Evolutionary conservation across 225 moss, liverwort and hornwort genomes (phyloP), one percentile per base, ranked within the genome.

Genomic region (Lunularia cruciata): DNA sequence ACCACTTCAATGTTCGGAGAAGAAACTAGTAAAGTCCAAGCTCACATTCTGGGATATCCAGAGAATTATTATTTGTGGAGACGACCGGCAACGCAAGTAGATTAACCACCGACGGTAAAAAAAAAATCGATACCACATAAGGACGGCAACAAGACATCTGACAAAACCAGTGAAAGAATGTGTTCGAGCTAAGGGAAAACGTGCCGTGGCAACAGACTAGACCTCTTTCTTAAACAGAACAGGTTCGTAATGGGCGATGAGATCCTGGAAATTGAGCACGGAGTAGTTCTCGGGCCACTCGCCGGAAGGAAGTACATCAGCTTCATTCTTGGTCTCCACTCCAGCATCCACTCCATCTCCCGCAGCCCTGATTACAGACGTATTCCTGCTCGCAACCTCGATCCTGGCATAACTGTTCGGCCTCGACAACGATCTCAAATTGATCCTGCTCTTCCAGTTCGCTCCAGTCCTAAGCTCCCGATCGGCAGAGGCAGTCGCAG

Each of bases 271-370:
- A 84, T 93, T 93, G 51, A 98, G 84, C 77, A 98, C 18, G n/a
- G 90, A 91, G 67, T 90, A 98, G 75, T 39, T 87, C 77, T 98
- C 98, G 4, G 98, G 70, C 98, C 98, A 98, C 76, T 98, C 90
- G 52, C 86, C 85, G 1, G 91, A 85, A 5, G 98, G 91, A 46
- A 91, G 52, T 3, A 98, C 87, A 53, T 85, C 89, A 22, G 83
- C 98, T 57, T 76, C 76, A 12, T 71, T 55, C 65, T 72, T 83
- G 71, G 84, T 84, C 67, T 77, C 81, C 11, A 90, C 83, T 20
- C 85, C 89, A 35, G 87, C 79, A 54, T 96, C 96, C 28, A 86
- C 77, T 12, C 81, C 51, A 65, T 98, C 98, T 16, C 87, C 82
- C 12, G 73, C 79, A 15, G 91, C 89, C 57, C 83, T 74, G 23